Base-by-base conservation (phyloP, 2,329 filamentous ascomycete species). In the Fonsecaea erecta region DNA sequence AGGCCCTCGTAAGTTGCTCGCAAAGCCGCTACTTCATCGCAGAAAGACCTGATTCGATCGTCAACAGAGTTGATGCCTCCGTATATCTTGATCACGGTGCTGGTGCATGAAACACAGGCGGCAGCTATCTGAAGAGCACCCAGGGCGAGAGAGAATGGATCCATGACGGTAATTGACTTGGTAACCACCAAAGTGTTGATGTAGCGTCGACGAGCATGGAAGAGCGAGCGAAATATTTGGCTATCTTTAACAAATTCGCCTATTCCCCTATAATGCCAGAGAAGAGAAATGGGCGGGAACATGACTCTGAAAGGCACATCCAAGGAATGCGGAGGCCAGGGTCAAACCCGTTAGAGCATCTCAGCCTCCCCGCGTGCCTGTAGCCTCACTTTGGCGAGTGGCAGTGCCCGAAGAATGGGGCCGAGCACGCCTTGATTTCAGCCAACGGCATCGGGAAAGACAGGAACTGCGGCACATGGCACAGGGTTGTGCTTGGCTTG, bases 291-390 rank as follows among this genome's bases (percentile, higher is more conserved):
- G 18, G 28, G 18, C 30, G 3, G 24, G 11, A 34, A 51, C n/a
- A 12, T 14, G 3, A 14, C 24, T 18, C 28, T 9, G 57, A 43
- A 35, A 21, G 57, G 43, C 18, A 58, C 37, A 48, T 30, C 21
- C 28, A 54, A 28, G 46, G 34, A 24, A 14, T 35, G 26, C 46
- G 11, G 53, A 11, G 11, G 1, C 6, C 8, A 8, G 32, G 30
- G 54, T 43, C n/a, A n/a, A n/a, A n/a, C n/a, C n/a, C n/a, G n/a
- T 37, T 16, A 40, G 90, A 91, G 72, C 81, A 84, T 2, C 79
- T 52, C 34, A 52, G 57, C 57, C 57, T 60, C 57, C 43, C 46
- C 21, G 21, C 43, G 43, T 24, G 18, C 97, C 9, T 53, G 8
- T 84, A 85, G 67, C 80, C 89, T 64, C 62, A 64, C 62, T 60